phyloP scores from a whole-genome alignment of 2,329 filamentous ascomycete genomes.

The Trichothecium roseum region DNA sequence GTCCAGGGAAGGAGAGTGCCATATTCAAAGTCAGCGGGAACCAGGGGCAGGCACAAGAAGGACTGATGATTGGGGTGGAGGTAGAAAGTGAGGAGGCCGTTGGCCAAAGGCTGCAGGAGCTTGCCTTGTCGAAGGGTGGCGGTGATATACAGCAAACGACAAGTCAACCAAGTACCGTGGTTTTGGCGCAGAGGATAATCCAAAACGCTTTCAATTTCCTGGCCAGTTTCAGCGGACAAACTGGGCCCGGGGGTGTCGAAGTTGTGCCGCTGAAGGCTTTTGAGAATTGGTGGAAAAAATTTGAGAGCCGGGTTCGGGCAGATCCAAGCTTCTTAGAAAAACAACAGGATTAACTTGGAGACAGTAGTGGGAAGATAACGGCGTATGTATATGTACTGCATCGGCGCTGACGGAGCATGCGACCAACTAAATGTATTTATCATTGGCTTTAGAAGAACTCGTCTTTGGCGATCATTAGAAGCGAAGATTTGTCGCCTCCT shows the following conservation, averaged over 20 bases:
- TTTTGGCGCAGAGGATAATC: conserved; percentile 87
- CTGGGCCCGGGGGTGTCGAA: conserved; percentile 56
- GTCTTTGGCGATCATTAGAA: too few relatives aligned
- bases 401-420: too few relatives aligned
- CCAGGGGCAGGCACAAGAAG: conserved; percentile 14
- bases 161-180: conserved; percentile 51
- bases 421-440: neutral
- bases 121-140: conserved; percentile 26
- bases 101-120: conserved; percentile 53
- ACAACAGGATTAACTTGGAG: conserved; percentile 15
- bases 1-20: conserved; percentile 80
- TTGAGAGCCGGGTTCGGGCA: conserved; percentile 73
- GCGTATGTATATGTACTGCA: too few relatives aligned
- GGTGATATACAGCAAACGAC: conserved; percentile 11
- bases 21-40: conserved; percentile 64
- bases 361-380: too few relatives aligned
- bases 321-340: conserved; percentile 87
- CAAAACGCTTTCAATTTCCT: conserved; percentile 96
- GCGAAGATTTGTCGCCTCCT: too few relatives aligned
- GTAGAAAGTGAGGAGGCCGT: conserved; percentile 70
- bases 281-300: conserved; percentile 96
- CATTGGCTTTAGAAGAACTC: too few relatives aligned
- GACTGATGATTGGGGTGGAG: conserved; percentile 70
- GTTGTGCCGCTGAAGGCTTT: conserved; percentile 92
- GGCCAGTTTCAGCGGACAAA: conserved; percentile 67